These are phyloP conservation scores for Trichoderma hamatum DNA, from an alignment of 2,329 filamentous ascomycete genomes.

Conservation along the genomic window DNA sequence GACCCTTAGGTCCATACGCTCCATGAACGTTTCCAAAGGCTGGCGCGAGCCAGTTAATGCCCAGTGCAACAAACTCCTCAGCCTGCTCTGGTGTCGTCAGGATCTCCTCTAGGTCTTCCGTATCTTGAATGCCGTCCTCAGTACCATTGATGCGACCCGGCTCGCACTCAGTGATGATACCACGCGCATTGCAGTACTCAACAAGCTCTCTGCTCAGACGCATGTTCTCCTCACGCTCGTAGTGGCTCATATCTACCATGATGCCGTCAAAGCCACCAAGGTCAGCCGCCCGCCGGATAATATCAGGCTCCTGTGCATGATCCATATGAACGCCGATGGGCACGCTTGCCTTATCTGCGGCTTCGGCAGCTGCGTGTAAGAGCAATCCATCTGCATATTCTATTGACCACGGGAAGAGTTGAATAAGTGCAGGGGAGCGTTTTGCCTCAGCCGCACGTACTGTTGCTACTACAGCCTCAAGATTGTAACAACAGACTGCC, in stretches of 20 bases:
- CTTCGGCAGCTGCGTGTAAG: too few species aligned
- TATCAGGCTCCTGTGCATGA: background rate
- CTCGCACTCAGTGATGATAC: constrained; percentile 1
- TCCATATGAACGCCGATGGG: background rate
- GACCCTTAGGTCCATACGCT: too few species aligned
- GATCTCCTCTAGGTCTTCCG: background rate
- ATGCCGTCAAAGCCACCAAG: background rate
- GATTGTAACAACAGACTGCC: background rate
- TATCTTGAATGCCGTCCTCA: background rate
- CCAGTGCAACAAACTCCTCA: too few species aligned
- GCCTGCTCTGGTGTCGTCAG: too few species aligned
- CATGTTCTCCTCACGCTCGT: background rate
- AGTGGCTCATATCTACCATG: background rate
- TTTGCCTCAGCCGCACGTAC: background rate
- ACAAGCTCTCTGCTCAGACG: background rate
- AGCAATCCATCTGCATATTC: background rate
- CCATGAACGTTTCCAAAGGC: too few species aligned
- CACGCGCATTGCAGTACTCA: constrained; percentile 3
- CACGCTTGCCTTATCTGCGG: background rate
- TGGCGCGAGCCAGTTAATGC: too few species aligned
- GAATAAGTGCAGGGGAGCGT: background rate
- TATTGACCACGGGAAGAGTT: background rate
- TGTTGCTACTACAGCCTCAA: background rate
- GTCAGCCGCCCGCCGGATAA: background rate
- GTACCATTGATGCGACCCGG: background rate